Percentiles rank a stretch among this genome's conserved stretches.
phyloP scores from a whole-genome alignment of 163 green algal genomes.

The Coccomyxa subellipsoidea region DNA sequence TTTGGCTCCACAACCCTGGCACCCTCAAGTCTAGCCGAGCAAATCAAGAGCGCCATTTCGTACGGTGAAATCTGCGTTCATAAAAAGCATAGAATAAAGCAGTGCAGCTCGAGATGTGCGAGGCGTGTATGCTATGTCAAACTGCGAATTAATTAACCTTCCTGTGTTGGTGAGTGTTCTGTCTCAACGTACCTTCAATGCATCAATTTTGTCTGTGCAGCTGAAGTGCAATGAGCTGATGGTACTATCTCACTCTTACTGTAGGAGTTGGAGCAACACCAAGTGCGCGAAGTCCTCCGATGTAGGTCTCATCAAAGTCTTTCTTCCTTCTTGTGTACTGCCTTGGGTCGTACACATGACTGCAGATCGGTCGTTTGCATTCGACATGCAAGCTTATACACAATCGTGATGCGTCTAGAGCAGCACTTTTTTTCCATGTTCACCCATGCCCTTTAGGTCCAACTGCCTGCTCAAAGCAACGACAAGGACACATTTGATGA shows the following conservation, averaged over 20 bases:
- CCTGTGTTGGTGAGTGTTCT: conserved; percentile 24
- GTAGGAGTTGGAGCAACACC: conserved; percentile 59
- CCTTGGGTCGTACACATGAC: neutral
- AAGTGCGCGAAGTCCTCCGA: conserved; percentile 59
- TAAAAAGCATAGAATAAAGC: no score
- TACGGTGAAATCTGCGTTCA: no score
- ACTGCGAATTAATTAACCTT: conserved; percentile 41
- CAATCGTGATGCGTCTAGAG: conserved; percentile 27
- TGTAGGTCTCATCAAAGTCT: conserved; percentile 26
- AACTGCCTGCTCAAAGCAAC: no score
- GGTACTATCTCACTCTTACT: neutral
- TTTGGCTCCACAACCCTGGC: no score
- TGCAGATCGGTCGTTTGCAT: neutral
- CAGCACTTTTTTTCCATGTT: conserved; percentile 1
- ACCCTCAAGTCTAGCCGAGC: no score
- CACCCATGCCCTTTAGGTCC: neutral
- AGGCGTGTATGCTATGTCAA: conserved; percentile 29
- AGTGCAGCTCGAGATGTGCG: neutral
- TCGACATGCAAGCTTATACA: conserved; percentile 27
- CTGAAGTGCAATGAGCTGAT: no score
- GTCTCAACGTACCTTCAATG: no score
- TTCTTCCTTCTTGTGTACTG: neutral
- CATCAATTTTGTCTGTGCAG: no score
- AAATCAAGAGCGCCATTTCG: no score
- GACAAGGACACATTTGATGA: no score